Evolutionary conservation across 495 filamentous ascomycete species (phyloP).

Genomic region (Neurospora sp.): DNA sequence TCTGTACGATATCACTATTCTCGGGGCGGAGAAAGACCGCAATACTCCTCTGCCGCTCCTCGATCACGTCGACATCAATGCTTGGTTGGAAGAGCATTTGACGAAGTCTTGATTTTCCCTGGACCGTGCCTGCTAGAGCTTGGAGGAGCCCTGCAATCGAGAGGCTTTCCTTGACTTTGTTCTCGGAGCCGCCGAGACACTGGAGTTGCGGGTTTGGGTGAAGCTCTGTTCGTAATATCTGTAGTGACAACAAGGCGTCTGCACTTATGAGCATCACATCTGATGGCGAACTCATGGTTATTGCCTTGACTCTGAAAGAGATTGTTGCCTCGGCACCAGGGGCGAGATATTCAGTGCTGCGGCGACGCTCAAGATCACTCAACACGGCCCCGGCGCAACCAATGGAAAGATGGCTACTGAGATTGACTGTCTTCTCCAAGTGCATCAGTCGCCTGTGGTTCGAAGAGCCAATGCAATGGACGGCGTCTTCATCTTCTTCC

Average conservation of each 20-base stretch:
- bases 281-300: slow-evolving; percentile 71
- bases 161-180: slow-evolving; percentile 76
- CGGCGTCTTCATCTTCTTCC: slow-evolving; percentile 36
- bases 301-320: slow-evolving; percentile 47
- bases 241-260: slow-evolving; percentile 71
- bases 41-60: slow-evolving; percentile 64
- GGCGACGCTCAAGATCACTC: slow-evolving; percentile 63
- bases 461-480: slow-evolving; percentile 38
- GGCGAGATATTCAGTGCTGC: slow-evolving; percentile 47
- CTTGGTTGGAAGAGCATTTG: slow-evolving; percentile 82
- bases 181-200: slow-evolving; percentile 55
- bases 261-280: slow-evolving; percentile 79
- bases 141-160: slow-evolving; percentile 81
- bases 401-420: slow-evolving; percentile 53
- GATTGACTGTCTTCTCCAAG: slow-evolving; percentile 62
- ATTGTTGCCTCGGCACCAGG: slow-evolving; percentile 38
- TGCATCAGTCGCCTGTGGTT: slow-evolving; percentile 60
- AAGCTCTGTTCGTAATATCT: slow-evolving; percentile 75
- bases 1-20: slow-evolving; percentile 47
- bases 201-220: slow-evolving; percentile 80
- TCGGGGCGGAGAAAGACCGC: slow-evolving; percentile 58
- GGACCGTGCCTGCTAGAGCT: slow-evolving; percentile 66
- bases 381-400: slow-evolving; percentile 84
- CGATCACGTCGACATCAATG: slow-evolving; percentile 54
- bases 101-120: slow-evolving; percentile 66